phyloP scores from a whole-genome alignment of 2,329 filamentous ascomycete species.

The Calonectria ilicicola region DNA sequence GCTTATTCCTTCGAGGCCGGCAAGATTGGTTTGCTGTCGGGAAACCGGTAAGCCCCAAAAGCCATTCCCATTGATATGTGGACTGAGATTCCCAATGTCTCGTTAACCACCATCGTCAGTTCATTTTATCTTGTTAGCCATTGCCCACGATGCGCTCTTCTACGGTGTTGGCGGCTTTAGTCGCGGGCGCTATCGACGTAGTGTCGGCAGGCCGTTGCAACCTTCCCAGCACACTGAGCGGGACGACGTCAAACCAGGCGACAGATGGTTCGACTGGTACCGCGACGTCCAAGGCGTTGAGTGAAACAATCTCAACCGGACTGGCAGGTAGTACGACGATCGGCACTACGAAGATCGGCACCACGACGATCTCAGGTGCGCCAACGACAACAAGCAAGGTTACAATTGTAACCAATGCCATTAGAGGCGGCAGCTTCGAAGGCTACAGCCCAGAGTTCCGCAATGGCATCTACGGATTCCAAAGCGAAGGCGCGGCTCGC shows the following conservation, averaged over 20 bases:
- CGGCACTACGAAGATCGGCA: conserved; percentile 8
- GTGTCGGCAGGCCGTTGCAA: conserved; percentile 26
- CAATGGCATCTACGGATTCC: conserved; percentile 35
- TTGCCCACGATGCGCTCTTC: conserved; percentile 32
- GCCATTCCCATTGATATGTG: background rate
- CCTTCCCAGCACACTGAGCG: conserved; percentile 9
- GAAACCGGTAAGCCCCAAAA: too few species aligned
- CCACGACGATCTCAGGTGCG: background rate
- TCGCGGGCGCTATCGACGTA: background rate
- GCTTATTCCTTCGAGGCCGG: background rate
- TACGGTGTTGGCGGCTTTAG: conserved; percentile 23
- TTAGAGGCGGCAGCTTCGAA: conserved; percentile 37
- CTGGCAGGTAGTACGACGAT: too few species aligned
- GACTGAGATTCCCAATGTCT: background rate
- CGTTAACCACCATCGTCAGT: background rate
- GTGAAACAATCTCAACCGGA: background rate
- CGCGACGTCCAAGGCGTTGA: background rate
- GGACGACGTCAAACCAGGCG: background rate
- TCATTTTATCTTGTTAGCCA: background rate
- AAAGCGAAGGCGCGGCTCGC: conserved; percentile 25
- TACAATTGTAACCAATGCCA: conserved; percentile 21
- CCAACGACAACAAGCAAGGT: conserved; percentile 25
- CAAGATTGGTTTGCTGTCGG: too few species aligned
- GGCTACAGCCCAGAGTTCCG: conserved; percentile 32
- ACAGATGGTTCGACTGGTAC: background rate